Conservation (phyloP, 2,329 filamentous ascomycete genomes). For the Diplodia sapinea region DNA sequence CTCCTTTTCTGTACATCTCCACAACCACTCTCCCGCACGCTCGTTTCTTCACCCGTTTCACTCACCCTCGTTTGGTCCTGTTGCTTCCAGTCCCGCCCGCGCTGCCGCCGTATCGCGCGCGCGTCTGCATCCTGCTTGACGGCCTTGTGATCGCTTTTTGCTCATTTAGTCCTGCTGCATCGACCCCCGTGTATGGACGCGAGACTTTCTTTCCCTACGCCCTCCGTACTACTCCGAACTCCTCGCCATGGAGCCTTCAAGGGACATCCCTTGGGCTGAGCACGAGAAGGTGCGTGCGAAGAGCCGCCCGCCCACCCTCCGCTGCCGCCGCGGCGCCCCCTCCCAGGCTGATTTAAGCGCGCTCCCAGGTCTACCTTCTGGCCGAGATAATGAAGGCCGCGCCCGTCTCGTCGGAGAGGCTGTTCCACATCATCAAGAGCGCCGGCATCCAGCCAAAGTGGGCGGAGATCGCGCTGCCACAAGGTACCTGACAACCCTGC, state of each 20-base stretch:
- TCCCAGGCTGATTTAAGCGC: constrained; percentile 24
- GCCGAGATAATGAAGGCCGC: constrained; percentile 59
- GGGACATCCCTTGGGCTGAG: constrained; percentile 53
- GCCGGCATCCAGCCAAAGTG: constrained; percentile 54
- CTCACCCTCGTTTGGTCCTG: constrained; percentile 41
- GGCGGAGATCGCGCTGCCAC: constrained; percentile 57
- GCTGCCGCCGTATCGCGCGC: constrained; percentile 30
- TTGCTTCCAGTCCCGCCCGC: constrained; percentile 35
- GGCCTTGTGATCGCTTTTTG: constrained; percentile 44
- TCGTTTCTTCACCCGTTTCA: constrained; percentile 42
- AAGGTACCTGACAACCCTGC: constrained; percentile 48
- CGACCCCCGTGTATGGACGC: constrained; percentile 32
- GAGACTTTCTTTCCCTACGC: constrained; percentile 39
- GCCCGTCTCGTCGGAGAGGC: constrained; percentile 50
- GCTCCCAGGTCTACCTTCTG: constrained; percentile 51
- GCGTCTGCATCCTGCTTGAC: constrained; percentile 33
- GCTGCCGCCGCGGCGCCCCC: constrained; percentile 8
- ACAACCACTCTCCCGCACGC: constrained; percentile 28
- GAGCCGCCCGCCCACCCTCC: constrained; percentile 31
- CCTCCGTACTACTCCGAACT: constrained; percentile 37
- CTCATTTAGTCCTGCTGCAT: constrained; percentile 47
- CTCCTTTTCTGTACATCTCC: constrained; percentile 29
- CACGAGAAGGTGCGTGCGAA: constrained; percentile 52
- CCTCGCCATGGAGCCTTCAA: constrained; percentile 50
- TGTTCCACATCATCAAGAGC: constrained; percentile 54